Evolutionary conservation across 2,329 filamentous ascomycete genomes (phyloP).

Genomic region (Diaporthe longicolla): DNA sequence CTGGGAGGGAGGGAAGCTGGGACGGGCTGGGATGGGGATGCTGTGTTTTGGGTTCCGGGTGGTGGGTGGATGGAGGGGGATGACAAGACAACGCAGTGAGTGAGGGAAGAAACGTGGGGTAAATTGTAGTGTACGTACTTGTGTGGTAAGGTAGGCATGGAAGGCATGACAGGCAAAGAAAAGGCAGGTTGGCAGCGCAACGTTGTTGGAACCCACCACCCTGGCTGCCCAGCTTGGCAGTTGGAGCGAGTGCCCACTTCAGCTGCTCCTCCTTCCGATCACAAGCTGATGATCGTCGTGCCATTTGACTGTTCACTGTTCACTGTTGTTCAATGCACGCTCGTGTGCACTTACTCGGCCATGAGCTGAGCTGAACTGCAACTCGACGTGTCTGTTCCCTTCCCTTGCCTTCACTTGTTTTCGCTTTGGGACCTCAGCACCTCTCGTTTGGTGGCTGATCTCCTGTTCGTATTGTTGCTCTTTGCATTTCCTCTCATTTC

Average conservation of each 20-base stretch:
- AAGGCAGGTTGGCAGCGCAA: not conserved
- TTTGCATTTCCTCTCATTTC: constrained; percentile 8
- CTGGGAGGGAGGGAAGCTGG: not conserved
- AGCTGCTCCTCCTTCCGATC: constrained; percentile 5
- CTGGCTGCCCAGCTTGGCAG: not conserved
- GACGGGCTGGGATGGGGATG: constrained; percentile 31
- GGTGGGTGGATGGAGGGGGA: not conserved
- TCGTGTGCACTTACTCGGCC: constrained; percentile 15
- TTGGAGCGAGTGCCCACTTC: constrained; percentile 19
- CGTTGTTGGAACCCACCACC: not conserved
- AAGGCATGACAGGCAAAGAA: too few species aligned
- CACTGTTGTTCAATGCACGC: constrained; percentile 18
- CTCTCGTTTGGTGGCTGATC: not conserved
- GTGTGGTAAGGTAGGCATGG: not conserved
- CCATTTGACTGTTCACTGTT: constrained; percentile 6
- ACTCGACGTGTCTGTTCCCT: constrained; percentile 32
- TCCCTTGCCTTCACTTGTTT: constrained; percentile 36
- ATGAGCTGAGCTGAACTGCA: constrained; percentile 23
- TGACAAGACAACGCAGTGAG: not conserved
- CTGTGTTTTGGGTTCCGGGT: constrained; percentile 9
- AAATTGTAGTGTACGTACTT: not conserved
- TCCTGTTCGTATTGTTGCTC: not conserved
- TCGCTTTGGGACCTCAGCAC: not conserved
- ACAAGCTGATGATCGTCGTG: constrained; percentile 32
- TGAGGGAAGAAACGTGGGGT: constrained; percentile 1